Conservation (phyloP, 345 rosid genomes). For the Garcia nutans region DNA sequence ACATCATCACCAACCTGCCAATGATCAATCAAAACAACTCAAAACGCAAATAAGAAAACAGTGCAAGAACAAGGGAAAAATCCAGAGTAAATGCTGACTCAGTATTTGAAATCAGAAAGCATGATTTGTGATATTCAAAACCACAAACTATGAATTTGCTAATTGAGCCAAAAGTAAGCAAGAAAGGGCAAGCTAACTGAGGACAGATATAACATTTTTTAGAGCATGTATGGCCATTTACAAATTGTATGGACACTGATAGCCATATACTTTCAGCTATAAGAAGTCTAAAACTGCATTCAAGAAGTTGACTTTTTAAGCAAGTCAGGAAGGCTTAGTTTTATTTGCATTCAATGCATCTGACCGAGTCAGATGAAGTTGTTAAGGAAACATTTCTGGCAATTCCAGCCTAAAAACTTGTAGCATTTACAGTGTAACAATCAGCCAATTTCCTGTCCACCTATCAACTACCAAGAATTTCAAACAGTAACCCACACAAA, state of each 20-base stretch:
- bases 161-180: background rate
- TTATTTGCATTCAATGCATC: background rate
- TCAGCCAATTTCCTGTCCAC: no score
- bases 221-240: background rate
- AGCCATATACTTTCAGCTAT: background rate
- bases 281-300: background rate
- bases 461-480: no score
- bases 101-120: no score
- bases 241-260: background rate
- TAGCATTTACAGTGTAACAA: no score
- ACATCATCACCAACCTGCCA: slow-evolving; percentile 87
- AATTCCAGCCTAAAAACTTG: no score
- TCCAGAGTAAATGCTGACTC: background rate
- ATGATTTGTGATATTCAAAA: no score
- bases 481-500: no score
- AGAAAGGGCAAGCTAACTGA: background rate
- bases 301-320: background rate
- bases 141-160: no score
- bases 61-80: background rate
- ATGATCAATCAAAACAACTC: slow-evolving; percentile 15
- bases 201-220: background rate
- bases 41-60: background rate
- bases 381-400: no score
- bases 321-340: background rate
- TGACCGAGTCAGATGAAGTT: background rate